Percentiles rank a stretch among this genome's conserved stretches.
Conservation (phyloP, 2,329 filamentous ascomycete species). For the Knoxdaviesia capensis region DNA sequence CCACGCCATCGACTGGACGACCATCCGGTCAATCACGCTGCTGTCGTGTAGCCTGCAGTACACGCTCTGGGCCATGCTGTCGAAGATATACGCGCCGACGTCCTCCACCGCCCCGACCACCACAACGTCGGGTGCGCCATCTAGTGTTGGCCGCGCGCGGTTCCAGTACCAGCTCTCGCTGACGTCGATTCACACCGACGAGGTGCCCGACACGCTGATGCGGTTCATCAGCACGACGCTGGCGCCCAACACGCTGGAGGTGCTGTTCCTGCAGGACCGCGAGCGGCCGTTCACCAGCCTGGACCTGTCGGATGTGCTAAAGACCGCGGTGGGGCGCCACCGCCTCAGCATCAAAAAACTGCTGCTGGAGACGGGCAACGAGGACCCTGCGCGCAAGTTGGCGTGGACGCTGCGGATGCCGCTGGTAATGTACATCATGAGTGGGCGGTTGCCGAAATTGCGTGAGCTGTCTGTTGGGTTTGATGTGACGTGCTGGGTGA, state of each 20-base stretch:
- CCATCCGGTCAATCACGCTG: slow-evolving; percentile 51
- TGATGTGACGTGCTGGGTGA: slow-evolving; percentile 62
- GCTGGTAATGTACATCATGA: slow-evolving; percentile 52
- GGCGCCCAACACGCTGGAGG: slow-evolving; percentile 61
- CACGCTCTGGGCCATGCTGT: slow-evolving; percentile 52
- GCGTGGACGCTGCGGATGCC: slow-evolving; percentile 52
- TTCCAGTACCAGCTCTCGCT: slow-evolving; percentile 43
- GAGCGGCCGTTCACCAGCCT: slow-evolving; percentile 37
- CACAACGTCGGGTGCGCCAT: background rate
- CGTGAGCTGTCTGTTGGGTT: slow-evolving; percentile 53
- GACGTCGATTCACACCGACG: slow-evolving; percentile 58
- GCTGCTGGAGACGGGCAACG: slow-evolving; percentile 46
- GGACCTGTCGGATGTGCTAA: slow-evolving; percentile 41
- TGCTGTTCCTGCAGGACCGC: slow-evolving; percentile 54
- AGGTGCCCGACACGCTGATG: slow-evolving; percentile 46
- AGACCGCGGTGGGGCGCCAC: slow-evolving; percentile 49
- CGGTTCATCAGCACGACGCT: slow-evolving; percentile 59
- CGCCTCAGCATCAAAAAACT: slow-evolving; percentile 50
- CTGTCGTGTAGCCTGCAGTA: slow-evolving; percentile 56
- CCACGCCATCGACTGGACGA: slow-evolving; percentile 54
- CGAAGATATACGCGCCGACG: slow-evolving; percentile 35
- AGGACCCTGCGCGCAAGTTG: slow-evolving; percentile 16
- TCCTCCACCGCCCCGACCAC: slow-evolving; percentile 6
- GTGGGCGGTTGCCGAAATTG: slow-evolving; percentile 52
- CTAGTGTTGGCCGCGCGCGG: slow-evolving; percentile 7